Percentiles rank a stretch among this genome's conserved stretches.
phyloP scores from a whole-genome alignment of 23 red algal genomes.

The Gracilaria gracilis region DNA sequence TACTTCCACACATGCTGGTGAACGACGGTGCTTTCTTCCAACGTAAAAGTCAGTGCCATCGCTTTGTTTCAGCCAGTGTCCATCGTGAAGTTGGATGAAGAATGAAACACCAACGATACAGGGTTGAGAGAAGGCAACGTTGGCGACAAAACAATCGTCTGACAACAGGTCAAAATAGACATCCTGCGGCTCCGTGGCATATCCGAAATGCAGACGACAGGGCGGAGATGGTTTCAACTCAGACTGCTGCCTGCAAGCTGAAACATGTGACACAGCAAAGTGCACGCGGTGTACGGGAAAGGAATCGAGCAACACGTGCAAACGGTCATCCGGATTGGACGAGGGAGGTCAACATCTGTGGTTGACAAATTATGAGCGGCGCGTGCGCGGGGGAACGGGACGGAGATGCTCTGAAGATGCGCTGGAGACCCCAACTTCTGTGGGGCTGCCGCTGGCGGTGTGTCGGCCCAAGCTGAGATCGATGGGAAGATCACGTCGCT shows the following conservation, averaged over 20 bases:
- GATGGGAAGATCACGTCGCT: no score
- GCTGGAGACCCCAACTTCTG: no score
- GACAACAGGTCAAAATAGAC: not conserved
- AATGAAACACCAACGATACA: conserved; percentile 43
- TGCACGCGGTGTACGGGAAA: not conserved
- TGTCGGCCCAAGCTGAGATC: no score
- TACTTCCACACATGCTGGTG: conserved; percentile 39
- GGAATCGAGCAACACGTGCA: conserved; percentile 14
- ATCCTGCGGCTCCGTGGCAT: conserved; percentile 7
- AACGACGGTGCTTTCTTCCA: not conserved
- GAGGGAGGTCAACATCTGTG: no score
- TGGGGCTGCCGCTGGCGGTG: no score
- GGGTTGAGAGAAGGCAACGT: not conserved
- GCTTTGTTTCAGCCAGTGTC: conserved; percentile 11
- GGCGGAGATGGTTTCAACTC: not conserved
- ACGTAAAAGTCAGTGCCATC: conserved; percentile 60
- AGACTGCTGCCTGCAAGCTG: not conserved
- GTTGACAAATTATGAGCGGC: no score
- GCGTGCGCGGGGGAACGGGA: no score
- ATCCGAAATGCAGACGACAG: conserved; percentile 21
- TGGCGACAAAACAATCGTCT: not conserved
- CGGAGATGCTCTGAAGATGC: no score
- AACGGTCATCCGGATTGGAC: no score
- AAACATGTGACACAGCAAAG: not conserved
- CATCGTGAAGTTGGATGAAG: conserved; percentile 46